Evolutionary conservation across 495 filamentous ascomycete species (phyloP), one percentile per base, ranked within the genome.

Genomic region (Pyrenopolyporus hunteri): DNA sequence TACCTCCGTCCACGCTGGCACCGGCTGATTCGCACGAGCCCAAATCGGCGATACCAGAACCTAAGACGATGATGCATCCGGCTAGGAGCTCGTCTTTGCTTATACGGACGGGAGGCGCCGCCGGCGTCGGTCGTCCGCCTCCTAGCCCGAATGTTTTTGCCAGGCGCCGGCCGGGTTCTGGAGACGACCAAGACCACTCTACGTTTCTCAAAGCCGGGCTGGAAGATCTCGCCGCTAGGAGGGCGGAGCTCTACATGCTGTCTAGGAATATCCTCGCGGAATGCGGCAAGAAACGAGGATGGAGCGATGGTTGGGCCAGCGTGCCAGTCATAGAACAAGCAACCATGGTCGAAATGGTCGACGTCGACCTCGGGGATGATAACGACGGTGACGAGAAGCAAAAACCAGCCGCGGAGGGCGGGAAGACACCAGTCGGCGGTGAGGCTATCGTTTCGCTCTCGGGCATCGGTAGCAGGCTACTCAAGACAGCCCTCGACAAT

Each of bases 241-340:
- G 93, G 71, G 93, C 89, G 17, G 90, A 96, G 63, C 77, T 98
- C 4, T 84, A 88, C 55, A 72, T 89, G n/a, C 73, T 98, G 25
- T 90, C 89, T 11, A 80, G 93, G 60, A 89, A 88, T 40, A 82
- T 90, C 10, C 79, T 97, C 3, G 89, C 93, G 63, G 82, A 83
- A 49, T 80, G 91, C 61, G 92, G 89, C 7, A 83, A 80, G 64
- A 83, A 85, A 45, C 77, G 85, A 25, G 89, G 87, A 6, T 97
- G 93, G 93, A 79, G 77, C 8, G 82, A 89, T 50, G 91, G 87
- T 4, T 95, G 91, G 91, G 78, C 78, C 28, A 78, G 85, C 20
- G 78, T 91, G 14, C 81, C 80, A n/a, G 73, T 81, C 2, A 78
- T 85, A 20, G 80, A 83, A 46, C 76, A 84, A 48, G 68, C 74